Evolutionary conservation across 108 stramenopile species (phyloP), one percentile per base, ranked within the genome.

Genomic region (Skeletonema costatum): DNA sequence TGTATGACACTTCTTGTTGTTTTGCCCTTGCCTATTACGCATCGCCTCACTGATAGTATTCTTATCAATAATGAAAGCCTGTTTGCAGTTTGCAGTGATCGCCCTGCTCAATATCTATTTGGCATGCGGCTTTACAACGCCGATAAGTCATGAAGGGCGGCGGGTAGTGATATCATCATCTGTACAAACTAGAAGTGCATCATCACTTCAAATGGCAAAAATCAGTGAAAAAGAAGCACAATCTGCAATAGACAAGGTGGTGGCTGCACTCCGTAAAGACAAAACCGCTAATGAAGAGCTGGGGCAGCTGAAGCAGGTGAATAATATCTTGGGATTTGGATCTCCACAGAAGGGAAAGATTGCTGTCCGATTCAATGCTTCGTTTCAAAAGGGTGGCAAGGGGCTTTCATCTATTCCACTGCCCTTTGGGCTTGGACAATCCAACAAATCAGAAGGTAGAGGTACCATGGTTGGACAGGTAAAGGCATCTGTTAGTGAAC

Each of bases 391-490:
- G 58, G 68, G 78, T 6, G 92, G 92, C 25, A 75, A 80, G 66
- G 93, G 93, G 3, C 63, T 76, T 25, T 79, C 81, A 2, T 48
- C 88, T 10, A 81, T 89, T 4, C 88, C 90, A 30, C 68, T 94
- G 32, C 91, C 91, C 1, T 91, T 92, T 82, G 93, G 93, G 12
- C 67, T 90, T 25, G 91, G 91, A 7, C 90, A 91, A 68, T 81
- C 90, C 14, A 83, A 91, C 63, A 82, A 88, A 42, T 65, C 67
- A 10, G 90, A 90, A 62, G 94, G 89, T 0, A 74, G 94, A 51
- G 94, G 94, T 2, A 90, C 88, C 8, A 92, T 95, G 92, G 92
- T 93, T 5, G 94, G 94, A 4, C 94, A 95, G 77, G 94, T 95
- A 17, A 95, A 95, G 64, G 94, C 94, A 4, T 78, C 78, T 3